Percentiles rank a stretch among this genome's conserved stretches.
Conservation (phyloP, 2,329 filamentous ascomycete genomes). For the Xylaria sp. region DNA sequence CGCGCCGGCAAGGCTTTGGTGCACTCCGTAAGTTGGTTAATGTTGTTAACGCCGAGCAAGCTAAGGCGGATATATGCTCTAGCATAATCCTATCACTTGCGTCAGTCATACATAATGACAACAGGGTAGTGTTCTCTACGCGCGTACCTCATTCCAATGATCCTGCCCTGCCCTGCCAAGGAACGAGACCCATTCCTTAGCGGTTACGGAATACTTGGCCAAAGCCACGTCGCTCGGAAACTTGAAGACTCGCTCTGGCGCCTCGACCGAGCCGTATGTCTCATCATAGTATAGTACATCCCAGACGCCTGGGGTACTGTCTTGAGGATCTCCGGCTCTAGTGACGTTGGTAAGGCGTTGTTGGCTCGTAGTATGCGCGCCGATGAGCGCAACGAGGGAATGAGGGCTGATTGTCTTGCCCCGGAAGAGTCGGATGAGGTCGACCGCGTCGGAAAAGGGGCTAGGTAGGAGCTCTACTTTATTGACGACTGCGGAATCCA, state of each 20-base stretch:
- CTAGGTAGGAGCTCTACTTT: slow-evolving; percentile 58
- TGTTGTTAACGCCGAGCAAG: slow-evolving; percentile 66
- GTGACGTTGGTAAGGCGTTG: slow-evolving; percentile 58
- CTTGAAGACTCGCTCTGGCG: slow-evolving; percentile 54
- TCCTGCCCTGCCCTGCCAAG: slow-evolving; percentile 50
- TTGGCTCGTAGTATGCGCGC: slow-evolving; percentile 64
- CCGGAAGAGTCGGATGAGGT: slow-evolving; percentile 60
- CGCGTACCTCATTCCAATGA: slow-evolving; percentile 56
- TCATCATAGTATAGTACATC: slow-evolving; percentile 63
- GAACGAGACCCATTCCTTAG: slow-evolving; percentile 54
- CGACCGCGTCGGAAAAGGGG: slow-evolving; percentile 57
- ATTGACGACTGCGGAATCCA: slow-evolving; percentile 55
- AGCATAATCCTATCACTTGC: slow-evolving; percentile 57
- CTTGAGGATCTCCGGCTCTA: slow-evolving; percentile 59
- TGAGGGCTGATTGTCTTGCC: slow-evolving; percentile 64
- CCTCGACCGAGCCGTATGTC: slow-evolving; percentile 48
- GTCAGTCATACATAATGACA: background rate
- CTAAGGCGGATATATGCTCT: slow-evolving; percentile 65
- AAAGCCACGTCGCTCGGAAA: slow-evolving; percentile 57
- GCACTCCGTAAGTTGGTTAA: slow-evolving; percentile 66
- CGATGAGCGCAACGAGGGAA: slow-evolving; percentile 64
- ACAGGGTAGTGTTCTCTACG: background rate
- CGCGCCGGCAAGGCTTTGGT: slow-evolving; percentile 60
- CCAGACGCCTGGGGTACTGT: slow-evolving; percentile 64
- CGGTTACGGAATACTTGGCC: slow-evolving; percentile 52